phyloP scores from a whole-genome alignment of 163 green algal genomes.

The Scenedesmus sp. region DNA sequence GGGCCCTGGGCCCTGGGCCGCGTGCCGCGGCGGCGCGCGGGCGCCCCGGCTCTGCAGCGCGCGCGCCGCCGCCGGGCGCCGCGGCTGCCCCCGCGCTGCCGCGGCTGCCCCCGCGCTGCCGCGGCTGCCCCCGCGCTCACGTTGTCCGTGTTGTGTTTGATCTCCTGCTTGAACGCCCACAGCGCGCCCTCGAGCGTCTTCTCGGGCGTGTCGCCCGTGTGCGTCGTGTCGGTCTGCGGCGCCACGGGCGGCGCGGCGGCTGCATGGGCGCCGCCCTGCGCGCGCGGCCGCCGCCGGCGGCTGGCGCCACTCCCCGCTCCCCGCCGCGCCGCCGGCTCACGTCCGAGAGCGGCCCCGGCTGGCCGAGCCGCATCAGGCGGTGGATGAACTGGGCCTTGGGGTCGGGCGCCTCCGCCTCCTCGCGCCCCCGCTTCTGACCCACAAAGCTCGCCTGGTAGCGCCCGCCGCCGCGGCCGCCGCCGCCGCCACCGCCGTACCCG shows the following conservation, averaged over 20 bases:
- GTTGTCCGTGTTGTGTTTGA: slow-evolving; percentile 35
- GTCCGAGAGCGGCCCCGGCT: slow-evolving; percentile 39
- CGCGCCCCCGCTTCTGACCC: slow-evolving; percentile 53
- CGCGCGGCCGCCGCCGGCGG: not conserved
- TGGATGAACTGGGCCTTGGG: slow-evolving; percentile 50
- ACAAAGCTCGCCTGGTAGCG: slow-evolving; percentile 54
- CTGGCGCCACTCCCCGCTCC: not conserved
- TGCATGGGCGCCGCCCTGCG: not conserved
- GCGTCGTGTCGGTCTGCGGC: slow-evolving; percentile 18
- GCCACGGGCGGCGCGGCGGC: not conserved
- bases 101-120: slow-evolving; percentile 18
- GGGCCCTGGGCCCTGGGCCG: not conserved
- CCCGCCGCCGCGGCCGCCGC: not conserved
- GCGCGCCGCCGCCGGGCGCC: too few relatives aligned
- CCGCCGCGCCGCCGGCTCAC: slow-evolving; percentile 23
- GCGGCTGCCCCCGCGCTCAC: not conserved
- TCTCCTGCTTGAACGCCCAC: slow-evolving; percentile 38
- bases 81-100: slow-evolving; percentile 18
- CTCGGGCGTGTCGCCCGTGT: slow-evolving; percentile 29
- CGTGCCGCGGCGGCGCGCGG: not conserved
- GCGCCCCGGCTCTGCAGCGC: too few relatives aligned
- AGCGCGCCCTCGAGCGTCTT: slow-evolving; percentile 32
- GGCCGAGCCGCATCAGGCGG: slow-evolving; percentile 51
- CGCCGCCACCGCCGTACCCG: not conserved
- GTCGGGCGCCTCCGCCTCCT: slow-evolving; percentile 38